A percentile compares a stretch with the other conserved stretches of the same genome.
phyloP scores from a whole-genome alignment of 257 asterid species.

The Solanum chiquidenum region DNA sequence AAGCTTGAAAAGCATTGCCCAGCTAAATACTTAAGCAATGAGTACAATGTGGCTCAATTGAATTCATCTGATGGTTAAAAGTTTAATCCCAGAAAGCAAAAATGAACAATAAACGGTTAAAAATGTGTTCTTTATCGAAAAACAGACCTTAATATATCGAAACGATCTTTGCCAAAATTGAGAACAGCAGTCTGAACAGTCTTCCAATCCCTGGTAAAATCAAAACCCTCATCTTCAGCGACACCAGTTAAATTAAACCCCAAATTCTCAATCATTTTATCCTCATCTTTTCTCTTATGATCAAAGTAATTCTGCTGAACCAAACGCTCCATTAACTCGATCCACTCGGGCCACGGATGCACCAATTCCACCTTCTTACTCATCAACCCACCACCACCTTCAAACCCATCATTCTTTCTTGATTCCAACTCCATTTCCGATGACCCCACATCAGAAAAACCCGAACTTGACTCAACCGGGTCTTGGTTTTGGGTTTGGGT shows the following conservation, averaged over 20 bases:
- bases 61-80: background rate
- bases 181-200: constrained; percentile 66
- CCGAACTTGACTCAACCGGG: background rate
- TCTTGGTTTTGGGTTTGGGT: background rate
- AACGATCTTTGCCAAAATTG: constrained; percentile 80
- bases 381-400: constrained; percentile 22
- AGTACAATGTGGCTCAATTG: background rate
- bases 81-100: background rate
- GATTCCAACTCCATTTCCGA: constrained; percentile 14
- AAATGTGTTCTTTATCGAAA: background rate
- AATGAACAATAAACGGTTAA: background rate
- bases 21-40: background rate
- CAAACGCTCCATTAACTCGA: constrained; percentile 84
- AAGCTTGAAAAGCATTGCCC: background rate
- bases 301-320: constrained; percentile 93
- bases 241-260: constrained; percentile 46
- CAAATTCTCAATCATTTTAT: constrained; percentile 60
- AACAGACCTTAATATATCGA: constrained; percentile 71
- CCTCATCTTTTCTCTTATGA: constrained; percentile 85
- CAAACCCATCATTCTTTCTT: constrained; percentile 6
- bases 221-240: constrained; percentile 33
- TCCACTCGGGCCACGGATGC: constrained; percentile 97
- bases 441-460: constrained; percentile 17
- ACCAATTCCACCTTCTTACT: constrained; percentile 60
- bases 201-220: constrained; percentile 67